A percentile compares a stretch with the other conserved stretches of the same genome.
phyloP scores from a whole-genome alignment of 2,329 filamentous ascomycete species.

The Coleophoma cylindrospora region DNA sequence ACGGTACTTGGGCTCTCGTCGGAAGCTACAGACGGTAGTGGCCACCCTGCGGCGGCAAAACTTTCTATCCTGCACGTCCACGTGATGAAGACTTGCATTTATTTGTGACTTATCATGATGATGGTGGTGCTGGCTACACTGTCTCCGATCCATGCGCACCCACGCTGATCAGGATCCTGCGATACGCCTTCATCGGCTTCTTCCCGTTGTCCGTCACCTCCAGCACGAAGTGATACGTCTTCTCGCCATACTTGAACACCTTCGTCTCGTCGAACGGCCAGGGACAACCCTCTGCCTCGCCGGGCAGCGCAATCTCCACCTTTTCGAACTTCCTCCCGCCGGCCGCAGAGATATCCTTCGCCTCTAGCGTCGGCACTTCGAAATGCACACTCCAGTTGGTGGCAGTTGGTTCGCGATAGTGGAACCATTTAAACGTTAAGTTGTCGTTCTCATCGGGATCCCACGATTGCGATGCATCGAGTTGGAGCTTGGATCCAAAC shows the following conservation, averaged over 20 bases:
- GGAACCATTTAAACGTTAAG: conserved; percentile 43
- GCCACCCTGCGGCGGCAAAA: neutral
- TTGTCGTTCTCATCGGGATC: conserved; percentile 37
- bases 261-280: conserved; percentile 28
- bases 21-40: neutral
- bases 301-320: conserved; percentile 33
- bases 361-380: conserved; percentile 33
- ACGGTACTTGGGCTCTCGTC: neutral
- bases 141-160: neutral
- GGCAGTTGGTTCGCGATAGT: conserved; percentile 35
- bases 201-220: conserved; percentile 40
- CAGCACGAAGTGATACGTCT: conserved; percentile 43
- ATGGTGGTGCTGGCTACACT: too few relatives aligned
- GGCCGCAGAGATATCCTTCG: conserved; percentile 21
- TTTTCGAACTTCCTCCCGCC: conserved; percentile 11
- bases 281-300: conserved; percentile 34
- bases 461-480: conserved; percentile 41
- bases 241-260: conserved; percentile 28
- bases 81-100: neutral
- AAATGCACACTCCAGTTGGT: conserved; percentile 36
- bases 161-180: conserved; percentile 33
- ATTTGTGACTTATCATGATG: neutral
- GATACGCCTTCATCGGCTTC: conserved; percentile 40
- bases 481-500: conserved; percentile 27
- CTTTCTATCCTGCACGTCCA: neutral